phyloP scores from a whole-genome alignment of 352 stramenopile genomes.

The Phytopythium aichiense region DNA sequence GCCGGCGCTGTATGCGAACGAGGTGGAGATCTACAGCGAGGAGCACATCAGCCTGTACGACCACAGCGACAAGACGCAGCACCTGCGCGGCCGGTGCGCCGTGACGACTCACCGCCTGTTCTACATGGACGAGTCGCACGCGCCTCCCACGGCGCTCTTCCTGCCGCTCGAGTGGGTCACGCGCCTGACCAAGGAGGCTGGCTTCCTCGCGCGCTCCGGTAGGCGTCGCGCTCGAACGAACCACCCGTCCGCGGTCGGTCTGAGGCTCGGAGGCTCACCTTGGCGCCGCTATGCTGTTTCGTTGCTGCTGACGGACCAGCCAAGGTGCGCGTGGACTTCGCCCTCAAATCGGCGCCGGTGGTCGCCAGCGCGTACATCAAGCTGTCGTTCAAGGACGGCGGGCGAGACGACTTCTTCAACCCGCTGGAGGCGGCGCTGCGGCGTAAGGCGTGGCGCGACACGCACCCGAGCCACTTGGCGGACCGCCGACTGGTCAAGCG shows the following conservation, averaged over 20 bases:
- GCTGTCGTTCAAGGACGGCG: conserved; percentile 84
- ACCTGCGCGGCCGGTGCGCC: conserved; percentile 64
- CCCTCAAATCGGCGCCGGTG: conserved; percentile 24
- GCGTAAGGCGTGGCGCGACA: conserved; percentile 74
- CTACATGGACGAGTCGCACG: conserved; percentile 63
- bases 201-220: conserved; percentile 75
- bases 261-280: too few relatives aligned
- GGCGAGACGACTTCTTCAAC: conserved; percentile 81
- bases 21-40: conserved; percentile 88
- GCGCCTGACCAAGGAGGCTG: conserved; percentile 70
- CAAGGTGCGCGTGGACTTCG: conserved; percentile 79
- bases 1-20: conserved; percentile 65
- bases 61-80: conserved; percentile 67
- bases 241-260: too few relatives aligned
- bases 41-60: conserved; percentile 84
- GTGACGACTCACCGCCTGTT: conserved; percentile 85
- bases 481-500: conserved; percentile 75
- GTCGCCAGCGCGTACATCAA: conserved; percentile 67
- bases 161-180: conserved; percentile 70
- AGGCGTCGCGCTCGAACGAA: not conserved
- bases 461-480: conserved; percentile 63
- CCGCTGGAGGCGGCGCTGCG: conserved; percentile 62
- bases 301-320: conserved; percentile 12
- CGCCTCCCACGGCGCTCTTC: conserved; percentile 55
- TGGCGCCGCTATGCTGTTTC: too few relatives aligned